Evolutionary conservation across 208 protist species (phyloP).

Genomic region (Leptomonas pyrrhocoris): DNA sequence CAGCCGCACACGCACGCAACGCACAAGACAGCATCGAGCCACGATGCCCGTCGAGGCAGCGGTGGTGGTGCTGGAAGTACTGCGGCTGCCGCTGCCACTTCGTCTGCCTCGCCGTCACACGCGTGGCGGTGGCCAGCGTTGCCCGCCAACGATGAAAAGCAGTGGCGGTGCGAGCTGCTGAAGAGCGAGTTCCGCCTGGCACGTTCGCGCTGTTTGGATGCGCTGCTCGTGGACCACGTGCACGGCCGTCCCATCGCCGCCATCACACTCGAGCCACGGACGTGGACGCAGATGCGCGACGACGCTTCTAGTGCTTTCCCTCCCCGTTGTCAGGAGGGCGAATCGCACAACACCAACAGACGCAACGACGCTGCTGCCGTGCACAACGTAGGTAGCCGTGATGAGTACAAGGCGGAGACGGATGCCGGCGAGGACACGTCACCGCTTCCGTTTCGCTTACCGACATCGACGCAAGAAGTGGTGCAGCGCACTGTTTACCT

Average conservation of each 20-base stretch:
- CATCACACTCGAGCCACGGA: conserved; percentile 39
- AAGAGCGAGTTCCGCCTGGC: conserved; percentile 73
- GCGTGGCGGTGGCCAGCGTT: conserved; percentile 24
- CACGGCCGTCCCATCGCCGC: conserved; percentile 62
- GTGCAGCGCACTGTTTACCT: conserved; percentile 47
- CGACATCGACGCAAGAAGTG: conserved; percentile 24
- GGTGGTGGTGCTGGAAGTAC: neutral
- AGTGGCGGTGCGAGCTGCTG: conserved; percentile 63
- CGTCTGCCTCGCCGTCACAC: neutral
- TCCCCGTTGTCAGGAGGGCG: neutral
- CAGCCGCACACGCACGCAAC: neutral
- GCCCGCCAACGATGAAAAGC: conserved; percentile 47
- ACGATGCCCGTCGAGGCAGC: neutral
- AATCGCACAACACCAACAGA: neutral
- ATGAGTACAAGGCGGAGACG: neutral
- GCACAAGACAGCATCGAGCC: neutral
- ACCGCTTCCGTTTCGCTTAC: neutral
- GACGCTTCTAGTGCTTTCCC: neutral
- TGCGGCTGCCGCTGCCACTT: neutral
- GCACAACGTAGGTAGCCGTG: neutral
- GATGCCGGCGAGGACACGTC: neutral
- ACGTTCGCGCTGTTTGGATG: conserved; percentile 59
- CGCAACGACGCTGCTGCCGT: neutral
- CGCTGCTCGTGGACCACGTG: conserved; percentile 57
- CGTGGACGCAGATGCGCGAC: conserved; percentile 7